These are phyloP conservation scores for Cladophialophora immunda DNA, from an alignment of 2,329 filamentous ascomycete genomes.

Conservation along the genomic window DNA sequence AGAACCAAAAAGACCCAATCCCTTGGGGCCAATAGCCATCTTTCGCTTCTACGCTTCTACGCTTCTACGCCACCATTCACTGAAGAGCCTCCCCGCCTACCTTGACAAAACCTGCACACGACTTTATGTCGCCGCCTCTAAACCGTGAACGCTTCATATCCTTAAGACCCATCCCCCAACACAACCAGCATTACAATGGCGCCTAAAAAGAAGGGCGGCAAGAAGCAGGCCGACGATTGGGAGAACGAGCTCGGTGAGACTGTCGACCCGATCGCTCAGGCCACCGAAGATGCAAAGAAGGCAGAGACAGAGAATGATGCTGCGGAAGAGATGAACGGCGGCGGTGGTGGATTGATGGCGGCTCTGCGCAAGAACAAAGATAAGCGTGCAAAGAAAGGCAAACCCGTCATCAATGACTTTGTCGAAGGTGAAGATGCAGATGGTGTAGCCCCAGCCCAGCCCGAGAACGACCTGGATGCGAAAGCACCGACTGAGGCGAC, in stretches of 20 bases:
- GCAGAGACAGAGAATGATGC: conserved; percentile 57
- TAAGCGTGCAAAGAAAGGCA: conserved; percentile 92
- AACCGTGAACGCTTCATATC: conserved; percentile 39
- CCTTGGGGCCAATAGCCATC: conserved; percentile 19
- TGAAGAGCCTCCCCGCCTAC: background rate
- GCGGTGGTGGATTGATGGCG: conserved; percentile 77
- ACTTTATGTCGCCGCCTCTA: conserved; percentile 42
- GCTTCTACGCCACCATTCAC: conserved; percentile 6
- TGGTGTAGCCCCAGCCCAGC: conserved; percentile 51
- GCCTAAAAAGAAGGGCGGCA: conserved; percentile 91
- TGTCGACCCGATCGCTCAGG: conserved; percentile 68
- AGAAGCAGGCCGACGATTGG: conserved; percentile 89
- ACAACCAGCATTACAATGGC: conserved; percentile 67
- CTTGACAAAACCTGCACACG: conserved; percentile 25
- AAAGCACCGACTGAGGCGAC: conserved; percentile 84
- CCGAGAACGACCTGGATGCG: conserved; percentile 57
- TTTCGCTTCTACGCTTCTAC: conserved; percentile 9
- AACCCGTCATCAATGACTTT: conserved; percentile 74
- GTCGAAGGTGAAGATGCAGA: conserved; percentile 72
- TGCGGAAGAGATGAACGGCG: conserved; percentile 61
- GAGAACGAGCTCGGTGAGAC: conserved; percentile 89
- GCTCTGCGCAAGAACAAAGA: conserved; percentile 82
- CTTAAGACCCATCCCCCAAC: conserved; percentile 18
- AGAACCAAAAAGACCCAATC: conserved; percentile 14
- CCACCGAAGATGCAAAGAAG: conserved; percentile 53